Base-by-base conservation (phyloP, 2,329 filamentous ascomycete species). In the Colletotrichum simmondsii region DNA sequence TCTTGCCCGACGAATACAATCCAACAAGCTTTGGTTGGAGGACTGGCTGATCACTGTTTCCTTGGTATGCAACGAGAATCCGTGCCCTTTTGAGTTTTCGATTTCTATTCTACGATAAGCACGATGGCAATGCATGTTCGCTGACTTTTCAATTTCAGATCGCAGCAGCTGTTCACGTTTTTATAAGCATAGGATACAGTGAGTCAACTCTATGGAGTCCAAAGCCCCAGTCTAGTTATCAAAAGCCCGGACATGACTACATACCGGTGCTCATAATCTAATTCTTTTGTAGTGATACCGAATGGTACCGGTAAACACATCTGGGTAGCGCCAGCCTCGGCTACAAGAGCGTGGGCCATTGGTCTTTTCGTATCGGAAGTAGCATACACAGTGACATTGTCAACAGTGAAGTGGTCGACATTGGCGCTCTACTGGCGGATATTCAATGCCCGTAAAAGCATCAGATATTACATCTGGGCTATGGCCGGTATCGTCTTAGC, bases 361-460 rank as follows among this genome's bases (percentile, higher is more conserved):
- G 75, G 65, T 3, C 68, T 78, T 16, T 79, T 79, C 69, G 67
- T 75, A 30, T 70, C 77, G 4, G 77, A 79, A 19, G 28, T 76
- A 7, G 63, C 64, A 10, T 78, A 79, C 11, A 68, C 74, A 10
- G 10, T 77, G 16, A 76, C 71, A 14, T 26, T 79, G 22, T 30
- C 67, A 2, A 71, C 67, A 2, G 76, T 77, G 52, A 78, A 78
- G 22, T 73, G 70, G 65, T 77, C 78, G 22, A 78, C 76, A 24
- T 72, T 79, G 12, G 67, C 74, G 11, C 77, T 78, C 24, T 79
- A 79, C 63, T 79, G 77, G 77, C 74, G 78, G 5, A 73, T 74
- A 4, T 78, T 79, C 66, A 72, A 69, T 11, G 46, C 77, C 12
- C 75, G 71, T 24, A 35, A 37, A 4, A 77, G 75, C 6, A 76